Percentiles rank a stretch among this genome's conserved stretches.
These are phyloP conservation scores for Xylaria venustula DNA, from an alignment of 495 filamentous ascomycete genomes.

Conservation along the genomic window DNA sequence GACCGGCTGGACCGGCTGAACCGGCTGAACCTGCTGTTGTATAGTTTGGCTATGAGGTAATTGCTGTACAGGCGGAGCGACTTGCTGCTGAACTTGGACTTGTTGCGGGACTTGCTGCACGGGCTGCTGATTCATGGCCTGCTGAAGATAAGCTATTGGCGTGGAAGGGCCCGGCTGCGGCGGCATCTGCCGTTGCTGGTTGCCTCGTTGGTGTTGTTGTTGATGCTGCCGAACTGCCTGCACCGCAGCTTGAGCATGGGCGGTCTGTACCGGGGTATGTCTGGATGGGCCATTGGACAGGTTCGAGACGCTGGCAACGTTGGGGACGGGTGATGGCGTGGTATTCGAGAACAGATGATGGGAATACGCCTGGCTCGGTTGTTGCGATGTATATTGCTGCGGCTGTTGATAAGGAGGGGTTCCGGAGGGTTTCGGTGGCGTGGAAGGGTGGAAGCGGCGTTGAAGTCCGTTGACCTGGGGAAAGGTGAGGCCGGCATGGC, in stretches of 20 bases:
- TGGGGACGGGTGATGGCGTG: slow-evolving; percentile 35
- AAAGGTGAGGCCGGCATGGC: slow-evolving; percentile 37
- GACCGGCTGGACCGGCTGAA: slow-evolving; percentile 27
- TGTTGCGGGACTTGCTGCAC: slow-evolving; percentile 30
- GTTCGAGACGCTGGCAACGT: slow-evolving; percentile 32
- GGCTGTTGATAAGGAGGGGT: slow-evolving; percentile 40
- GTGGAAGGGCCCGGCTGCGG: slow-evolving; percentile 22
- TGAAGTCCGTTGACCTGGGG: slow-evolving; percentile 22
- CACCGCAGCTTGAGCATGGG: slow-evolving; percentile 38
- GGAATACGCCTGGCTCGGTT: slow-evolving; percentile 27
- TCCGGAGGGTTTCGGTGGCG: slow-evolving; percentile 42
- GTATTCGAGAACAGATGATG: slow-evolving; percentile 38
- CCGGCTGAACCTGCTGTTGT: slow-evolving; percentile 28
- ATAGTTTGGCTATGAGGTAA: slow-evolving; percentile 31
- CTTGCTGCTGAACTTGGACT: slow-evolving; percentile 23
- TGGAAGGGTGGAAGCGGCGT: slow-evolving; percentile 29
- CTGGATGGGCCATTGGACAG: slow-evolving; percentile 37
- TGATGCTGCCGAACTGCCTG: slow-evolving; percentile 31
- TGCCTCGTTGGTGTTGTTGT: slow-evolving; percentile 26
- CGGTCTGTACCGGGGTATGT: slow-evolving; percentile 34
- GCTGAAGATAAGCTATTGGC: slow-evolving; percentile 28
- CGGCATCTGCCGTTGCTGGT: slow-evolving; percentile 33
- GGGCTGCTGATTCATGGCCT: slow-evolving; percentile 33
- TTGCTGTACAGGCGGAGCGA: slow-evolving; percentile 27
- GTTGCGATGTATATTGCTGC: slow-evolving; percentile 38